Evolutionary conservation across 208 protist genomes (phyloP).

Genomic region (Vickermania ingenoplastis): DNA sequence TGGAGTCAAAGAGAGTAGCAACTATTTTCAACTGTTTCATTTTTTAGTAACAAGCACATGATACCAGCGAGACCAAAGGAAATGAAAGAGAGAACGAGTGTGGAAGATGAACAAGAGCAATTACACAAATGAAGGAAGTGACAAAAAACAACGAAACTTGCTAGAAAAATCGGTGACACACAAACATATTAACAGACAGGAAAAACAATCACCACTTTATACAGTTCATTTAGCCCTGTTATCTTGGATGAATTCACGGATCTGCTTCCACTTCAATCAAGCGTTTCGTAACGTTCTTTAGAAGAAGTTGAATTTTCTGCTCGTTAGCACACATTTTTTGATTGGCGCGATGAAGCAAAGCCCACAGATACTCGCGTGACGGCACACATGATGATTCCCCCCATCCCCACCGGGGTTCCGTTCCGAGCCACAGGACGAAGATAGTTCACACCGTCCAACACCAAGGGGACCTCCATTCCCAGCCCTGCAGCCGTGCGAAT

Average conservation of each 20-base stretch:
- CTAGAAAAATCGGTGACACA: neutral
- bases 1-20: no score
- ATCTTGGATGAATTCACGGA: no score
- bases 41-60: no score
- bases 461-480: conserved; percentile 66
- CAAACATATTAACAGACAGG: no score
- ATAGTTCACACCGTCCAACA: conserved; percentile 62
- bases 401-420: no score
- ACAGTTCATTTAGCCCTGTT: no score
- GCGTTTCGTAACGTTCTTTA: conserved; percentile 23
- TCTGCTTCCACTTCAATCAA: conserved; percentile 3
- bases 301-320: conserved; percentile 29
- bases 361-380: conserved; percentile 58
- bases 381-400: no score
- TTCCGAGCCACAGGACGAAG: conserved; percentile 12
- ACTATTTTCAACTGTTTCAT: conserved; percentile 10
- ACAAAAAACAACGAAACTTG: conserved; percentile 3
- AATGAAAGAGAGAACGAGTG: neutral
- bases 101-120: no score
- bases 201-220: no score
- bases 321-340: conserved; percentile 75
- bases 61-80: conserved; percentile 1
- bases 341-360: conserved; percentile 56
- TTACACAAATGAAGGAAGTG: neutral
- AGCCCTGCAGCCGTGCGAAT: conserved; percentile 59